Percentiles rank a stretch among this genome's conserved stretches.
phyloP scores from a whole-genome alignment of 345 rosid genomes.

The Carallia pectinifolia region DNA sequence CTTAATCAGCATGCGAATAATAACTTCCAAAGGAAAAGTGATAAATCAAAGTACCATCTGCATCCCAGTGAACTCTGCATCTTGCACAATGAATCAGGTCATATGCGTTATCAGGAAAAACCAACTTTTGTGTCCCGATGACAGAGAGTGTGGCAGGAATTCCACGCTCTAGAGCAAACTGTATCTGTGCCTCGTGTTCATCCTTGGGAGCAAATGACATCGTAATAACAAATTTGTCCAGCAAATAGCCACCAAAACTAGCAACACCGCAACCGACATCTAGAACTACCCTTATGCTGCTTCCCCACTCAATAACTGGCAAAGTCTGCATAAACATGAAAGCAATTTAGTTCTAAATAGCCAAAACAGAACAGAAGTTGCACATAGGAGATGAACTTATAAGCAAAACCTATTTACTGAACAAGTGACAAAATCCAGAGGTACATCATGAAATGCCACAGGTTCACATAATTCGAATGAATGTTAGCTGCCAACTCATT shows the following conservation, averaged over 20 bases:
- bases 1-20: constrained; percentile 3
- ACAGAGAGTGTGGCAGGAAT: constrained; percentile 90
- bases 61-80: constrained; percentile 98
- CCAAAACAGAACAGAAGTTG: neutral
- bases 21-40: constrained; percentile 3
- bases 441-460: too few relatives aligned
- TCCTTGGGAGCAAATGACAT: constrained; percentile 98
- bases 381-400: neutral
- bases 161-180: constrained; percentile 90
- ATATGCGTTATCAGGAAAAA: constrained; percentile 64
- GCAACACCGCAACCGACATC: constrained; percentile 98
- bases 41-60: constrained; percentile 49
- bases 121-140: constrained; percentile 73
- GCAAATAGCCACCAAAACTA: constrained; percentile 82
- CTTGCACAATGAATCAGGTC: constrained; percentile 94
- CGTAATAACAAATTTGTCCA: constrained; percentile 72
- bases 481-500: neutral
- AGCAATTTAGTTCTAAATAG: neutral
- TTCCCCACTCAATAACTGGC: constrained; percentile 69
- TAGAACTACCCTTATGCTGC: constrained; percentile 60
- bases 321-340: constrained; percentile 43
- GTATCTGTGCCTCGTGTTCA: constrained; percentile 98
- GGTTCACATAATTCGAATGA: too few relatives aligned
- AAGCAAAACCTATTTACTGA: neutral
- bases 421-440: neutral